phyloP scores from a whole-genome alignment of 1,284 basidiomycete genomes.

The Cryptococcus sp. region DNA sequence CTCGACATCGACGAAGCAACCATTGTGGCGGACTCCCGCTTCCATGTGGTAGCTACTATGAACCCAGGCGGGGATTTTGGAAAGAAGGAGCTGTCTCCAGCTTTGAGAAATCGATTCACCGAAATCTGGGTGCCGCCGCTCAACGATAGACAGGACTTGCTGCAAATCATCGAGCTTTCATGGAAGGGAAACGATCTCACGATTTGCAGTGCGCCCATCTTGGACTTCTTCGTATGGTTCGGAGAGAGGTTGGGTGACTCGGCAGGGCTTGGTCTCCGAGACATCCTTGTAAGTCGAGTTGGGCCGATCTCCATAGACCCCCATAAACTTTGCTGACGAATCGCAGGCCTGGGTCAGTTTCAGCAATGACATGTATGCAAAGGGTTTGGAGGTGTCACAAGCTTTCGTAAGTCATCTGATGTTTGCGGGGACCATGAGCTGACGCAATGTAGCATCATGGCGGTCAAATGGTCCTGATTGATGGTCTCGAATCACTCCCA shows the following conservation, averaged over 20 bases:
- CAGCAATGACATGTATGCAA: conserved; percentile 65
- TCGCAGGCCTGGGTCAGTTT: conserved; percentile 88
- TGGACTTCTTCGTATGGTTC: conserved; percentile 85
- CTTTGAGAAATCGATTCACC: conserved; percentile 95
- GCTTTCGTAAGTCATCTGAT: conserved; percentile 67
- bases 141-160: conserved; percentile 71
- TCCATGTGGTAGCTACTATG: conserved; percentile 97
- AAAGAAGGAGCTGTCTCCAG: conserved; percentile 97
- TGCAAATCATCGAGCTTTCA: conserved; percentile 72
- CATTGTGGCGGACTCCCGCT: conserved; percentile 66
- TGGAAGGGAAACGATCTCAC: conserved; percentile 68
- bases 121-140: conserved; percentile 98
- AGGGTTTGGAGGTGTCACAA: conserved; percentile 56
- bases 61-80: conserved; percentile 99
- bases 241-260: conserved; percentile 63
- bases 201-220: conserved; percentile 64
- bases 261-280: conserved; percentile 72
- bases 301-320: too few species aligned
- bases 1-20: conserved; percentile 68
- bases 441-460: conserved; percentile 68
- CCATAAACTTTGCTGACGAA: conserved; percentile 6
- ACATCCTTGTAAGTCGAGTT: conserved; percentile 70
- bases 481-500: conserved; percentile 76
- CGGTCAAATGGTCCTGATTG: conserved; percentile 80
- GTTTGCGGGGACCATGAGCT: not conserved